A percentile compares a stretch with the other conserved stretches of the same genome.
phyloP scores from a whole-genome alignment of 2,329 filamentous ascomycete genomes.

The Pseudogymnoascus sp. region DNA sequence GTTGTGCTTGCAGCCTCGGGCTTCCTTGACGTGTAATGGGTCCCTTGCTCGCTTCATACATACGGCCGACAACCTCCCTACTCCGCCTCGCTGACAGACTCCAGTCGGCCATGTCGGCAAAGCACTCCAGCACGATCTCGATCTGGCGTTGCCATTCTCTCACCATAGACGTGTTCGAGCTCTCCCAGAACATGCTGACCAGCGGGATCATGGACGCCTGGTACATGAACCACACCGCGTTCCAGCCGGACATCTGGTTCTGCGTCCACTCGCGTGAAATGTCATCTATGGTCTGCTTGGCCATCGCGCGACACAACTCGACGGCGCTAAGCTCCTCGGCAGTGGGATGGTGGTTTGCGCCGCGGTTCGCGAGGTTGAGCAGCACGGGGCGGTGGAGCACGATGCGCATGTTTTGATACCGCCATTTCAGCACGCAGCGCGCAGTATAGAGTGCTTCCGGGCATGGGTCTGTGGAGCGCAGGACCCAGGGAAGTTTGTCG shows the following conservation, averaged over 20 bases:
- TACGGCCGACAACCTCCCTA: slow-evolving; percentile 54
- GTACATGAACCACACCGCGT: slow-evolving; percentile 75
- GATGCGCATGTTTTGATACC: slow-evolving; percentile 71
- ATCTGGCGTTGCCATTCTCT: slow-evolving; percentile 47
- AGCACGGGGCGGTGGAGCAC: slow-evolving; percentile 67
- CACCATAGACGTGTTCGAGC: slow-evolving; percentile 25
- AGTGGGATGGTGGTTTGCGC: slow-evolving; percentile 24
- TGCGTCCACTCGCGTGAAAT: slow-evolving; percentile 63
- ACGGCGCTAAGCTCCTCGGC: slow-evolving; percentile 62
- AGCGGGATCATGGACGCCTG: slow-evolving; percentile 74
- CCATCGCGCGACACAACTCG: slow-evolving; percentile 60
- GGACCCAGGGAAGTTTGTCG: slow-evolving; percentile 58
- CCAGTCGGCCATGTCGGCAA: slow-evolving; percentile 59
- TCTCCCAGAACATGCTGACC: slow-evolving; percentile 65
- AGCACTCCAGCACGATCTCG: slow-evolving; percentile 50
- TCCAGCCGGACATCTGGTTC: slow-evolving; percentile 73
- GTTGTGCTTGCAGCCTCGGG: slow-evolving; percentile 24
- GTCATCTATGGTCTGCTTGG: slow-evolving; percentile 63
- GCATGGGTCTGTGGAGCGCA: slow-evolving; percentile 58
- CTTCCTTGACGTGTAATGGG: slow-evolving; percentile 25
- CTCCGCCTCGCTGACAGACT: slow-evolving; percentile 56
- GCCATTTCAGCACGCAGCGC: slow-evolving; percentile 72
- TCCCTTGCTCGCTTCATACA: slow-evolving; percentile 48
- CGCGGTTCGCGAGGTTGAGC: slow-evolving; percentile 49
- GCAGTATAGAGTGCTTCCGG: slow-evolving; percentile 64